A percentile compares a stretch with the other conserved stretches of the same genome.
These are phyloP conservation scores for Lasiosphaeriaceae sp. DNA, from an alignment of 495 filamentous ascomycete genomes.

Conservation along the genomic window DNA sequence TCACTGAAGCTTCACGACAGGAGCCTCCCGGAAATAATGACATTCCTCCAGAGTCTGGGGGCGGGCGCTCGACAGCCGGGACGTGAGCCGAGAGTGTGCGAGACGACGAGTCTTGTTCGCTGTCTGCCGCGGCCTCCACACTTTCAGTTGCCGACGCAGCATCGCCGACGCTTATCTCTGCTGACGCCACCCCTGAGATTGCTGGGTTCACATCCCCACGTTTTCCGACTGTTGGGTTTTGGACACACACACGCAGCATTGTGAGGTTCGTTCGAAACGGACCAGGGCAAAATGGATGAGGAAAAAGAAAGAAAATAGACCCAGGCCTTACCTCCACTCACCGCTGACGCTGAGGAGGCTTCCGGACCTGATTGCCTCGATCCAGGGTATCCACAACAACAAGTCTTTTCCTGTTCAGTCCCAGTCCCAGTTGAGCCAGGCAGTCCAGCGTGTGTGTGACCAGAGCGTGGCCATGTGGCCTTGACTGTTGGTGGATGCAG, in stretches of 20 bases:
- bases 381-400: no score
- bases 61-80: neutral
- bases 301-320: neutral
- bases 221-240: neutral
- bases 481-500: neutral
- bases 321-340: neutral
- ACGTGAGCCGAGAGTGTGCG: neutral
- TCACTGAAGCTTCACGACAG: neutral
- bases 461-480: neutral
- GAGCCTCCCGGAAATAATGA: neutral
- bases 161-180: slow-evolving; percentile 20
- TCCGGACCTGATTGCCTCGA: no score
- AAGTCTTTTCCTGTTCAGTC: no score
- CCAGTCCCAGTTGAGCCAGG: no score
- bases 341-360: no score
- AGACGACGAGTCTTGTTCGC: neutral
- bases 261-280: no score
- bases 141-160: slow-evolving; percentile 16
- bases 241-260: neutral
- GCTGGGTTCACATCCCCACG: slow-evolving; percentile 15
- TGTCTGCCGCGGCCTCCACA: slow-evolving; percentile 10
- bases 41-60: neutral
- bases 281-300: no score
- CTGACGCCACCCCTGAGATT: slow-evolving; percentile 24
- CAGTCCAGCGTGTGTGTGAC: neutral